phyloP scores from a whole-genome alignment of 306 rosid genomes.

The Alnus glutinosa region DNA sequence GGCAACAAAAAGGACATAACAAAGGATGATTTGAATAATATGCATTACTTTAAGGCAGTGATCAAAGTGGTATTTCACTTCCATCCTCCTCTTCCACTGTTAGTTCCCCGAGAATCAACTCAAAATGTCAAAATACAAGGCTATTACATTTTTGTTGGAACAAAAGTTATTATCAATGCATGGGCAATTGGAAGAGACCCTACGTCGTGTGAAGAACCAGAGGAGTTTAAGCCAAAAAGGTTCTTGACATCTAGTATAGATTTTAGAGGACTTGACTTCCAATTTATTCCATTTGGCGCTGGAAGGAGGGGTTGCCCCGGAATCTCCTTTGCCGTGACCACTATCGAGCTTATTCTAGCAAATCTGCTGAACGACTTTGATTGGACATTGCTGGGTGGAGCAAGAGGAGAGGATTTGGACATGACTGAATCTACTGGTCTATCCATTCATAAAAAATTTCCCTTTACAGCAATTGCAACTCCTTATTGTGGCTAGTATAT shows the following conservation, averaged over 20 bases:
- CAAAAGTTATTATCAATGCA: constrained; percentile 32
- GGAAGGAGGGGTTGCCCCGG: constrained; percentile 50
- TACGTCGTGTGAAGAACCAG: constrained; percentile 29
- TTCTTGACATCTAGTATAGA: constrained; percentile 26
- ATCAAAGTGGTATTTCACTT: constrained; percentile 43
- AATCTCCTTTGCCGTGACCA: constrained; percentile 14
- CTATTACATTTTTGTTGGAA: constrained; percentile 6
- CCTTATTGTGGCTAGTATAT: not conserved
- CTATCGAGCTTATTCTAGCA: constrained; percentile 34
- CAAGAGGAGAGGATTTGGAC: constrained; percentile 15
- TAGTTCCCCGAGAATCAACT: constrained; percentile 41
- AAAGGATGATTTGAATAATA: constrained; percentile 37
- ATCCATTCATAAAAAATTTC: not conserved
- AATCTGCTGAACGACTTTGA: constrained; percentile 27
- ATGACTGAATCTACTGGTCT: not conserved
- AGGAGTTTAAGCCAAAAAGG: constrained; percentile 41
- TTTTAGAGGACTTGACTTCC: constrained; percentile 35
- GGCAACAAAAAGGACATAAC: constrained; percentile 25
- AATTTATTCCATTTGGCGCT: constrained; percentile 47
- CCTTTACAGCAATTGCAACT: not conserved
- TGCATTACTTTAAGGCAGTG: constrained; percentile 51
- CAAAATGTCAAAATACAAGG: constrained; percentile 1
- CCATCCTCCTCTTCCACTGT: constrained; percentile 48
- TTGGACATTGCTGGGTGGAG: constrained; percentile 30
- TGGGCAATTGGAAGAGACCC: constrained; percentile 51